A percentile compares a stretch with the other conserved stretches of the same genome.
These are phyloP conservation scores for Termitomyces eurrhizus DNA, from an alignment of 768 basidiomycete species.

Conservation along the genomic window DNA sequence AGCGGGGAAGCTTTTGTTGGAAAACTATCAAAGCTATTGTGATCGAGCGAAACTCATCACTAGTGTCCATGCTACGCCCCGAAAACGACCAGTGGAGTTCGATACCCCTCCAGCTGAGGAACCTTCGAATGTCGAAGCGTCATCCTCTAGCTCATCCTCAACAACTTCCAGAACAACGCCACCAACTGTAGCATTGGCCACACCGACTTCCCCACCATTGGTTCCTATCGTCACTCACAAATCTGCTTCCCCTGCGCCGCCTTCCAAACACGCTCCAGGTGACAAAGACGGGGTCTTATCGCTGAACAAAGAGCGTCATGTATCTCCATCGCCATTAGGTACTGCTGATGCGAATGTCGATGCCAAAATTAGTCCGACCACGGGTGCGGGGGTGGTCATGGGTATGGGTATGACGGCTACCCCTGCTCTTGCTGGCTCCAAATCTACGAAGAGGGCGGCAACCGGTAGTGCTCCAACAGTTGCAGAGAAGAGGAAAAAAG, in stretches of 20 bases:
- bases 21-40: conserved; percentile 87
- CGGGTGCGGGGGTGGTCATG: conserved; percentile 29
- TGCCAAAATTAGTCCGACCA: conserved; percentile 28
- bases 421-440: conserved; percentile 38
- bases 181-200: conserved; percentile 17
- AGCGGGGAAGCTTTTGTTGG: conserved; percentile 86
- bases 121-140: conserved; percentile 24
- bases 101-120: conserved; percentile 40
- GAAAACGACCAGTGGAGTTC: conserved; percentile 70
- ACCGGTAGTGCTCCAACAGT: conserved; percentile 46
- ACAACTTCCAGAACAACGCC: conserved; percentile 20
- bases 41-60: conserved; percentile 86
- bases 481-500: conserved; percentile 86
- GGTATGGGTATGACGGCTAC: conserved; percentile 25
- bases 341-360: conserved; percentile 69
- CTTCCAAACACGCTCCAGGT: conserved; percentile 34
- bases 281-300: conserved; percentile 34
- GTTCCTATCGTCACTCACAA: conserved; percentile 41
- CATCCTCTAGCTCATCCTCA: conserved; percentile 27
- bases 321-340: conserved; percentile 65
- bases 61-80: conserved; percentile 85
- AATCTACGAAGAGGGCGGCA: conserved; percentile 68
- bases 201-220: conserved; percentile 22
- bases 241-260: conserved; percentile 39
- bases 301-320: conserved; percentile 53